These are phyloP conservation scores for Populus euphratica DNA, from an alignment of 345 rosid genomes.

Conservation along the genomic window DNA sequence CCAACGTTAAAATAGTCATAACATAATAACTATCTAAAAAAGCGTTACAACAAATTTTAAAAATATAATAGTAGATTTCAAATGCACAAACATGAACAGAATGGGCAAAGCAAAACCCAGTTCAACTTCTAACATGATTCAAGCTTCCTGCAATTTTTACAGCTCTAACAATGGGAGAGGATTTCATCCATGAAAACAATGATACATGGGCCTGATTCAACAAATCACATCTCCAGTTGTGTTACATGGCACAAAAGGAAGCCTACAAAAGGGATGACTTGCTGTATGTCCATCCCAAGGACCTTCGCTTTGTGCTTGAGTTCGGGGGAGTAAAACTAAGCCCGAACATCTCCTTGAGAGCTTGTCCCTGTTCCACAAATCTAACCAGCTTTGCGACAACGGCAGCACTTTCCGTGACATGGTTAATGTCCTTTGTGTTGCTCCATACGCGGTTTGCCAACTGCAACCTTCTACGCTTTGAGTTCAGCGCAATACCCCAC, in stretches of 20 bases:
- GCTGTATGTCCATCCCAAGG: constrained; percentile 71
- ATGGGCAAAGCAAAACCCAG: constrained; percentile 1
- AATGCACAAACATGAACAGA: neutral
- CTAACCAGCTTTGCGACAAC: constrained; percentile 74
- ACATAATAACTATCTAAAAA: too few species aligned
- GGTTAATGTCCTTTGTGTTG: constrained; percentile 52
- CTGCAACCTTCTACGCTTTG: constrained; percentile 75
- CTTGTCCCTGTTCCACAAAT: constrained; percentile 75
- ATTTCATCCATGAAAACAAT: neutral
- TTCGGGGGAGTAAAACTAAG: constrained; percentile 76
- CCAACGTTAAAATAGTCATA: too few species aligned
- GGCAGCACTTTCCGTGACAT: constrained; percentile 60
- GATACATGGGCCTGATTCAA: neutral
- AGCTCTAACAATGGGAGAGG: neutral
- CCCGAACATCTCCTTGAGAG: constrained; percentile 83
- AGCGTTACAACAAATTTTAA: neutral
- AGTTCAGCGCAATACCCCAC: constrained; percentile 67
- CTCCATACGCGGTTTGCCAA: constrained; percentile 72
- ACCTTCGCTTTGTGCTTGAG: constrained; percentile 45
- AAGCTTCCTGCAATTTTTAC: constrained; percentile 2
- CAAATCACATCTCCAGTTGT: constrained; percentile 2
- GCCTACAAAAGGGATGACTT: constrained; percentile 50
- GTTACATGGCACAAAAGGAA: neutral
- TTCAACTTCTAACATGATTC: neutral
- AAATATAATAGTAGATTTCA: neutral